Base-by-base conservation (phyloP, 2,329 filamentous ascomycete genomes). In the Curvularia verruculosa region DNA sequence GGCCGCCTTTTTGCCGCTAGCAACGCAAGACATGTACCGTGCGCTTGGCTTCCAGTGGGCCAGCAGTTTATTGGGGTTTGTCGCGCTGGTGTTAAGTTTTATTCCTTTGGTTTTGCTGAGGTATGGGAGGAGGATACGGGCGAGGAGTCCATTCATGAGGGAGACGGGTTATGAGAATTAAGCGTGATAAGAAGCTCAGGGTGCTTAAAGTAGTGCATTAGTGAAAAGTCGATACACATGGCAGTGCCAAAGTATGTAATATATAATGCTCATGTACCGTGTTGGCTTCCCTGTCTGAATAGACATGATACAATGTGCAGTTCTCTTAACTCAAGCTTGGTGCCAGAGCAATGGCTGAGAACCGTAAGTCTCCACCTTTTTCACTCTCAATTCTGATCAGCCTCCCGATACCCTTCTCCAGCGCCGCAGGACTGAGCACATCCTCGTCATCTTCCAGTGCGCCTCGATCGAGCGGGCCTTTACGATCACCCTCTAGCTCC, bases 41-140 rank as follows among this genome's bases (percentile, higher is more conserved):
- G 75, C 74, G 28, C 63, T 84, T 9, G 81, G 80, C 0, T 81
- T 82, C 45, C 72, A 79, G 1, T 83, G 80, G 81, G 81, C 81
- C 24, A 82, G 80, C 59, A 79, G 73, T 18, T 55, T 83, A 23
- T 60, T 83, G 21, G 81, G 71, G 0, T 80, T 82, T 34, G 46
- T 82, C 1, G 78, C 78, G 8, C 54, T 83, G 43, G 54, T 68
- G 9, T 59, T 84, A 49, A 79, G 77, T 44, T 76, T 75, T 39
- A 78, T 78, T 31, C 82, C 81, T 0, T 68, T 83, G 15, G 68
- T 81, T 3, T 69, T 83, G 53, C 67, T 81, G 31, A 64, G 71
- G 6, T 78, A 78, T 63, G 80, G 81, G 0, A 72, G 68, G 19
- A 68, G 63, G 3, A 80, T 83, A 50, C 68, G 78, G 50, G 66